Percentiles rank a stretch among this genome's conserved stretches.
Conservation (phyloP, 2,329 filamentous ascomycete species). For the Botrytis byssoidea region DNA sequence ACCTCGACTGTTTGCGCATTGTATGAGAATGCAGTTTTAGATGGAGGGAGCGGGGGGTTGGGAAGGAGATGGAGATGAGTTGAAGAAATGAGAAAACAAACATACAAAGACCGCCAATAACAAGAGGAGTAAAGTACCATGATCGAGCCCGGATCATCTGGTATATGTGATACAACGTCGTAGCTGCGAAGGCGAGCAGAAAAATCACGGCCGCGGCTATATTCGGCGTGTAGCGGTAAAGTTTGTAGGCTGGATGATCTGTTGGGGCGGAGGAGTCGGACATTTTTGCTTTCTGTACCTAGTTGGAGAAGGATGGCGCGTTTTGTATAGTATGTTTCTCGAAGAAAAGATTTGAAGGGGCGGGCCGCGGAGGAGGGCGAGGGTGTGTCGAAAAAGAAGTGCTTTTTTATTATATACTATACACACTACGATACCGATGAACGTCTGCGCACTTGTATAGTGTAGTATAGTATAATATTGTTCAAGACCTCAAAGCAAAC, state of each 20-base stretch:
- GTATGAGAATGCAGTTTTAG: background rate
- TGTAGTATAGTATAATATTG: no score
- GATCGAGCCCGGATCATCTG: constrained; percentile 21
- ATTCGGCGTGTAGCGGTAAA: constrained; percentile 19
- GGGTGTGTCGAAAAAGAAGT: no score
- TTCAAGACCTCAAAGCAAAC: no score
- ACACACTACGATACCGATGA: no score
- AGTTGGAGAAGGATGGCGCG: background rate
- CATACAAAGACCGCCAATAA: constrained; percentile 2
- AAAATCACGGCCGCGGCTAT: constrained; percentile 23
- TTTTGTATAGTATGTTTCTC: no score
- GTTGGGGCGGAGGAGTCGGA: background rate
- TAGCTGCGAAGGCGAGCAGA: constrained; percentile 16
- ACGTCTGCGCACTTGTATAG: no score
- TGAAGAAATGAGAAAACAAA: background rate
- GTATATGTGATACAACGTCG: constrained; percentile 22
- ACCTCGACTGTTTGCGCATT: background rate
- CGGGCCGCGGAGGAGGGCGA: no score
- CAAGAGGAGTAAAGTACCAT: constrained; percentile 29
- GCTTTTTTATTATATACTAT: no score
- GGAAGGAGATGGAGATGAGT: background rate
- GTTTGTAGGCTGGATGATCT: background rate
- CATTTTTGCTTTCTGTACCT: background rate
- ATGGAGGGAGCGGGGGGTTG: no score
- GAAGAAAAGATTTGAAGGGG: no score